Conservation (phyloP, 306 rosid genomes). For the Carpinus viminea region DNA sequence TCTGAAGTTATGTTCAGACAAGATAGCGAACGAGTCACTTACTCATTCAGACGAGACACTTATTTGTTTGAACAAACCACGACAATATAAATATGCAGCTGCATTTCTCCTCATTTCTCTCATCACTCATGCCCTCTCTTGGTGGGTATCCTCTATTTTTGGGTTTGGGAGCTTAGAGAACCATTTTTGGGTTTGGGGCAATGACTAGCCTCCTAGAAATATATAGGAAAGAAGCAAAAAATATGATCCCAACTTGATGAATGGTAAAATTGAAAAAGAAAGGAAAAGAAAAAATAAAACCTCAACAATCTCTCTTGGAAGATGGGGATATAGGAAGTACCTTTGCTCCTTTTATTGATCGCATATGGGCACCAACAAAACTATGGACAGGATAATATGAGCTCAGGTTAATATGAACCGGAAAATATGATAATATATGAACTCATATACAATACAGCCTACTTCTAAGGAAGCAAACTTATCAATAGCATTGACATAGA, state of each 20-base stretch:
- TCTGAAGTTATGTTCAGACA: too few species aligned
- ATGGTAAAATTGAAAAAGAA: not conserved
- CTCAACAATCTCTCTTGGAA: not conserved
- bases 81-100: too few species aligned
- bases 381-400: not conserved
- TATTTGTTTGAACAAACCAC: too few species aligned
- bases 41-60: too few species aligned
- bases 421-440: not conserved
- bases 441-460: not conserved
- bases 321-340: not conserved
- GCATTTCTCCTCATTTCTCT: too few species aligned
- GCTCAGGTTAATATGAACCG: not conserved
- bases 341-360: not conserved
- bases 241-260: not conserved
- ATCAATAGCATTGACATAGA: not conserved
- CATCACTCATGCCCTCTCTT: too few species aligned
- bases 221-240: not conserved
- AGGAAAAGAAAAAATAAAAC: not conserved
- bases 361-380: not conserved
- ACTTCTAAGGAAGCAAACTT: not conserved
- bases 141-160: too few species aligned
- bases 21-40: too few species aligned
- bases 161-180: too few species aligned
- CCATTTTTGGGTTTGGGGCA: not conserved
- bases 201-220: not conserved